Evolutionary conservation across 2,329 filamentous ascomycete genomes (phyloP).

Genomic region (Dactylellina haptotyla): DNA sequence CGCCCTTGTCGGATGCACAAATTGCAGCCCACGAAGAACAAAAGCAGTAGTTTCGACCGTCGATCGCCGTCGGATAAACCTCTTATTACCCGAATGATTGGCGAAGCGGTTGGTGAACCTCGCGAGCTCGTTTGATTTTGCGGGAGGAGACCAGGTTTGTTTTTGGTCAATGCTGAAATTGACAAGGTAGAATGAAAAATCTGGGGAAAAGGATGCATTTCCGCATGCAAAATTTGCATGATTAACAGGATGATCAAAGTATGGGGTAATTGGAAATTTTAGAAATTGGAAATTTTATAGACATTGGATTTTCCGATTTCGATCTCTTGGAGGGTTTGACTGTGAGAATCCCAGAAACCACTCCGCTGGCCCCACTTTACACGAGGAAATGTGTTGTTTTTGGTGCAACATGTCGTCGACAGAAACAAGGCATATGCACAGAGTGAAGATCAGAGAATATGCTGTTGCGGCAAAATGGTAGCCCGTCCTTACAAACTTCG

Average conservation of each 20-base stretch:
- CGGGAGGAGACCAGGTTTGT: not conserved
- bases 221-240: not conserved
- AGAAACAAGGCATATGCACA: constrained; percentile 5
- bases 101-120: not conserved
- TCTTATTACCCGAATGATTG: constrained; percentile 21
- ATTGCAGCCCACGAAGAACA: constrained; percentile 9
- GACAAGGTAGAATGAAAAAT: not conserved
- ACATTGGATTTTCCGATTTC: not conserved
- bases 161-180: not conserved
- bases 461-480: constrained; percentile 33
- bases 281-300: not conserved
- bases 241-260: constrained; percentile 6
- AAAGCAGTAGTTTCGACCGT: constrained; percentile 38
- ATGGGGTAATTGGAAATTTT: not conserved
- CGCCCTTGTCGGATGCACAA: constrained; percentile 26
- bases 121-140: constrained; percentile 4
- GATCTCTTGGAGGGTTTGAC: not conserved
- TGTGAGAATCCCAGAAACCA: not conserved
- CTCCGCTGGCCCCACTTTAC: not conserved
- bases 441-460: constrained; percentile 8
- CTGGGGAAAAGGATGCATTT: constrained; percentile 10
- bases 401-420: constrained; percentile 41
- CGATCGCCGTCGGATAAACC: constrained; percentile 45
- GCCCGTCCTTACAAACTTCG: not conserved
- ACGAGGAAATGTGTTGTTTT: constrained; percentile 50